Evolutionary conservation across 1,284 basidiomycete genomes (phyloP), one percentile per base, ranked within the genome.

Genomic region (Trametes versicolor): DNA sequence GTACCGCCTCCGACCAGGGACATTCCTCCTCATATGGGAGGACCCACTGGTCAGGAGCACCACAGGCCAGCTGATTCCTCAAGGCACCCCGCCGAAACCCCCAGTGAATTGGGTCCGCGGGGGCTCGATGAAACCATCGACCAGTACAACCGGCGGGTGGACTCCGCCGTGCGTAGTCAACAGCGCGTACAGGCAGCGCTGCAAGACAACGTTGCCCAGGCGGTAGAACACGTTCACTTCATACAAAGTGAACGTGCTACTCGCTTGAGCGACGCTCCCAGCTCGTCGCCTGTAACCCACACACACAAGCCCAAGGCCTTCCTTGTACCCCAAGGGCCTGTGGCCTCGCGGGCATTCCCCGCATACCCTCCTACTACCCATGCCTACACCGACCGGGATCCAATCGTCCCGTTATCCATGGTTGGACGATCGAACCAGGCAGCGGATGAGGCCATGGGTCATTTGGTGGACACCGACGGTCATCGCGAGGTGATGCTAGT

Each of bases 401-500:
- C 43, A 4, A 25, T 23, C 23, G 43, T 23, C 3, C 43, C 43
- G 7, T 8, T 47, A 47, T 47, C 43, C 2, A 19, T 47, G 15
- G 43, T 23, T 5, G 43, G 43, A 23, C 43, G 23, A 15, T 8
- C 5, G 43, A 21, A 23, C n/a, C 48, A 13, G 25, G 48, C 25
- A 2, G 25, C 48, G 48, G 17, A 8, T 8, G 25, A 17, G 12
- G 4, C 17, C 8, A 17, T 17, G 15, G 39, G 15, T 17, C 25
- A 8, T 13, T 4, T 19, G 25, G 15, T 12, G 4, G 48, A 29
- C 2, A 32, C 13, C 8, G 48, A 29, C 23, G 48, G 48, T 19
- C 48, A 50, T 19, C 48, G 48, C 5, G 48, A 50, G 2, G 48
- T 50, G 27, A 50, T 52, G 50, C 21, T 52, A 36, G 5, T n/a